Evolutionary conservation across 108 stramenopile species (phyloP), one percentile per base, ranked within the genome.

Genomic region (Stephanodiscus triporus): DNA sequence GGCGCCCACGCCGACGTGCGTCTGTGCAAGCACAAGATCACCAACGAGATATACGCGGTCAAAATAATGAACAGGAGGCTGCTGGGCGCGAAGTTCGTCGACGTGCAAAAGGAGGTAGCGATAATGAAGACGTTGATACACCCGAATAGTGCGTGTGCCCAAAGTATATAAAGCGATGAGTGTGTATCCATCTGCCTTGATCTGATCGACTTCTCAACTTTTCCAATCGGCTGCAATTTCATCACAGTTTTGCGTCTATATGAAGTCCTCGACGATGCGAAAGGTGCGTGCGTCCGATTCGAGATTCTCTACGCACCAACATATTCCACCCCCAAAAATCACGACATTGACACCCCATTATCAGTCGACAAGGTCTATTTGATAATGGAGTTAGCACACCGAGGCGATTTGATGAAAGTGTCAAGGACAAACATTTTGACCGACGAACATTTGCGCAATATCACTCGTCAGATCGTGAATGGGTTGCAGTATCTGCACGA

Each of bases 321-420:
- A 34, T 34, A 5, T 34, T 34, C 32, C 5, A 5, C 5, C 22
- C 38, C 22, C 38, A 16, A n/a, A 22, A 40, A 59, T 38, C 19
- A 24, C 23, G 11, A 0, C 14, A 43, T 59, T 26, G 24, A 16
- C 20, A 9, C 42, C 20, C 10, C 1, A 45, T 2, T 7, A 53
- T 43, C 76, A 70, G 87, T 88, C 47, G 88, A 92, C 75, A 86
- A 91, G 55, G 72, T 92, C 6, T 94, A 89, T 69, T 77, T 94
- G n/a, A 88, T 92, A 34, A 70, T 87, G 48, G 88, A 94, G 63
- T 92, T 87, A 75, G 68, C 86, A n/a, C 75, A 87, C 68, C 66
- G 62, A 29, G 91, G 92, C 13, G 88, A 91, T 65, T 59, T 94
- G 17, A 86, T 91, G 88, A 78, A 86, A 40, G 55, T 85, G 29